Evolutionary conservation across 2,329 filamentous ascomycete genomes (phyloP), one percentile per base, ranked within the genome.

Genomic region (Fusarium coicis): DNA sequence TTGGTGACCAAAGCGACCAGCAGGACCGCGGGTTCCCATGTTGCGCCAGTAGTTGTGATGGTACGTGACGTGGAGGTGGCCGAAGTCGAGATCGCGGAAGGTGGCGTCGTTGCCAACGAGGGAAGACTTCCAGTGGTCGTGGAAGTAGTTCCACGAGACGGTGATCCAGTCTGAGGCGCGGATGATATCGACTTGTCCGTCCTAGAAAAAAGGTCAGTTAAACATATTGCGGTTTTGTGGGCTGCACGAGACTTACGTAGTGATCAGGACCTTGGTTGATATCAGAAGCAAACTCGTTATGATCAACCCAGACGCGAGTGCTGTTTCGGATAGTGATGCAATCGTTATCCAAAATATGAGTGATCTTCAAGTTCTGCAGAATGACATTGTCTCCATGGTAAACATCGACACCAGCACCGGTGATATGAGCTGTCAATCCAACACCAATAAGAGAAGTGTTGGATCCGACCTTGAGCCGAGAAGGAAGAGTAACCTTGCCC

Each of bases 21-120:
- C 84, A 2, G 85, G 85, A 0, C 84, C 85, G 12, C 85, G 82
- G 0, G 85, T 87, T 49, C 85, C 85, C 63, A 80, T 76, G 68
- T 85, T 84, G 28, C 76, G 74, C 84, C 83, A 87, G 77, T 84
- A 80, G 79, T 87, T 87, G 76, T 87, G 84, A 74, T 87, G 85
- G 68, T 86, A 87, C 1, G 84, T 86, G 61, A 87, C 74, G 74
- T 85, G 85, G 11, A 87, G 80, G 56, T 84, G 79, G 10, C 84
- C 84, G 5, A 67, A 79, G 73, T 85, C 85, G 26, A 84, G 74
- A 40, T 82, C 82, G 49, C 83, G 81, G 57, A 85, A 78, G 3
- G 70, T 69, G 44, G 80, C 80, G 40, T 80, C 78, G 77, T 85
- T 85, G 12, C 84, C 85, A 7, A 86, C 74, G 1, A 86, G 81